A percentile compares a stretch with the other conserved stretches of the same genome.
Evolutionary conservation across 2,329 filamentous ascomycete species (phyloP).

Genomic region (Dichotomopilus funicola): DNA sequence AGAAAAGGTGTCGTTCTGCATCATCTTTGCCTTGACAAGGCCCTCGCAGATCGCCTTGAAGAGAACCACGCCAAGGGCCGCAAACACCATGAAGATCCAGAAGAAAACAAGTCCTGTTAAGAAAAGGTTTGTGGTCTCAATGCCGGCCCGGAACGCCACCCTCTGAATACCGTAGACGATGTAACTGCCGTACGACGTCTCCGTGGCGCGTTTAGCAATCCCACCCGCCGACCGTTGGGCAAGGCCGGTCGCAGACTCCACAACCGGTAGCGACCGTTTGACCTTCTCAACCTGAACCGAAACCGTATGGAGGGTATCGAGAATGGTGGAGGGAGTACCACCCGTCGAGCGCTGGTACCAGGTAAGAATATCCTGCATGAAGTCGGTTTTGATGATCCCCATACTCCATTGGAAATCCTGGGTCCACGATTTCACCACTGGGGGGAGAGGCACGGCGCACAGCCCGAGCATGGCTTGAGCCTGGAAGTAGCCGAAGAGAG

Average conservation of each 20-base stretch:
- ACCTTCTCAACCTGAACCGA: constrained; percentile 66
- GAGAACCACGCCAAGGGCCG: constrained; percentile 59
- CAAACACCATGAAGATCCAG: constrained; percentile 66
- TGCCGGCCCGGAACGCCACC: constrained; percentile 71
- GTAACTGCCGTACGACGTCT: constrained; percentile 40
- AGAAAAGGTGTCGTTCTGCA: constrained; percentile 73
- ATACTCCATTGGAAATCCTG: constrained; percentile 92
- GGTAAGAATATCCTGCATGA: constrained; percentile 72
- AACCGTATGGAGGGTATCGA: constrained; percentile 61
- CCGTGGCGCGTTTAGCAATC: constrained; percentile 33
- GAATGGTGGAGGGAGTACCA: constrained; percentile 66
- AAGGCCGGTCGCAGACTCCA: constrained; percentile 30
- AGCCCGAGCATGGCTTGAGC: constrained; percentile 78
- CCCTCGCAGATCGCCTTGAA: constrained; percentile 73
- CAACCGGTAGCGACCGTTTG: constrained; percentile 33
- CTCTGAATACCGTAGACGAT: constrained; percentile 69
- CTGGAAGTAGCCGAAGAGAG: constrained; percentile 82
- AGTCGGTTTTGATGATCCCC: constrained; percentile 74
- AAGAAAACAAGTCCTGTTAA: constrained; percentile 79
- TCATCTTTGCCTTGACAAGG: constrained; percentile 62
- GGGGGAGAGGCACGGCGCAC: constrained; percentile 66
- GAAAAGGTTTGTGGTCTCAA: constrained; percentile 80
- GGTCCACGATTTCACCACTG: constrained; percentile 78
- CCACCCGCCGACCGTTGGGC: constrained; percentile 38
- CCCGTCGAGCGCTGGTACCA: constrained; percentile 87